A percentile compares a stretch with the other conserved stretches of the same genome.
These are phyloP conservation scores for Solanum bulbocastanum DNA, from an alignment of 257 asterid species.

Conservation along the genomic window DNA sequence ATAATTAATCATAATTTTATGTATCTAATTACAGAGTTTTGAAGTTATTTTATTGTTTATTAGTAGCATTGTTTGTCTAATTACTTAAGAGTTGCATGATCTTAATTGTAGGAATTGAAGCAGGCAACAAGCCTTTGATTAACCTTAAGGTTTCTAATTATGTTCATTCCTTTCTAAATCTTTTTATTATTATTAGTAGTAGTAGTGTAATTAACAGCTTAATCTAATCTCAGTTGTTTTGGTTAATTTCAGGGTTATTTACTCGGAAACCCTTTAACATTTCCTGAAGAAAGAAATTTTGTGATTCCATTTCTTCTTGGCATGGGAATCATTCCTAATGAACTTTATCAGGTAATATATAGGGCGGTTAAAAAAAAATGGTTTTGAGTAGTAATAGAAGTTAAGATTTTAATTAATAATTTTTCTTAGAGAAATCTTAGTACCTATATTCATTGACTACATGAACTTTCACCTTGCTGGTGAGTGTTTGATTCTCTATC, in stretches of 20 bases:
- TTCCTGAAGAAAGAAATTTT: slow-evolving; percentile 15
- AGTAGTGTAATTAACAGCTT: not conserved
- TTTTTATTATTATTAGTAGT: not conserved
- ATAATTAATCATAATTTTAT: not conserved
- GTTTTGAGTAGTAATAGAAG: not conserved
- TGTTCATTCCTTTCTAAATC: not conserved
- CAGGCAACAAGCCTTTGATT: slow-evolving; percentile 16
- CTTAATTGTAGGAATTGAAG: slow-evolving; percentile 21
- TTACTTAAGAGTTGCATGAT: not conserved
- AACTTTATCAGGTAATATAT: slow-evolving; percentile 24
- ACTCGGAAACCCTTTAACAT: slow-evolving; percentile 29
- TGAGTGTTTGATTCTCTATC: not conserved
- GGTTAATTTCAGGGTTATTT: slow-evolving; percentile 26
- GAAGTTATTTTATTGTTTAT: not conserved
- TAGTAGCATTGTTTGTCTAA: not conserved
- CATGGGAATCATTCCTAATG: slow-evolving; percentile 28
- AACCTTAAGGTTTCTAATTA: slow-evolving; percentile 20
- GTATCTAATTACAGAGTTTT: not conserved
- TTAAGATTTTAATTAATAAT: fast-evolving
- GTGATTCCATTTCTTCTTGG: slow-evolving; percentile 26
- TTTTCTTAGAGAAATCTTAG: no score
- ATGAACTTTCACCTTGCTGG: no score
- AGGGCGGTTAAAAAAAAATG: not conserved
- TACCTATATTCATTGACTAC: not conserved
- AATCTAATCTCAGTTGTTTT: not conserved